Evolutionary conservation across 352 stramenopile genomes (phyloP).

Genomic region (Globisporangium spiculum): DNA sequence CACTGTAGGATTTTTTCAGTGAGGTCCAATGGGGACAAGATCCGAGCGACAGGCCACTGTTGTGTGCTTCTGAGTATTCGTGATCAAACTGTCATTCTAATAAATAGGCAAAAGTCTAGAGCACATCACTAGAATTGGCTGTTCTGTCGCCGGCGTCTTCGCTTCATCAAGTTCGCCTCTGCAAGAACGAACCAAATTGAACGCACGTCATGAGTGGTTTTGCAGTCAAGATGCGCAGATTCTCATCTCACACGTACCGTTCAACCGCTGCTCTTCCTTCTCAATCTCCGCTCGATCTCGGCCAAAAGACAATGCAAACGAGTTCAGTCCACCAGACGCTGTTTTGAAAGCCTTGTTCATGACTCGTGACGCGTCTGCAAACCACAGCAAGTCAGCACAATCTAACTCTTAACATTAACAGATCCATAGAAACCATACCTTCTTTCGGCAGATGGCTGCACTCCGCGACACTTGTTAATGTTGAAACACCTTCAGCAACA

Average conservation of each 20-base stretch:
- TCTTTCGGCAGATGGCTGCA: too few species aligned
- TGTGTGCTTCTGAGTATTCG: too few species aligned
- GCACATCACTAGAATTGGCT: neutral
- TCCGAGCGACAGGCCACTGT: too few species aligned
- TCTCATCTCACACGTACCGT: constrained; percentile 20
- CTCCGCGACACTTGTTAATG: too few species aligned
- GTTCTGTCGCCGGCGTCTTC: constrained; percentile 29
- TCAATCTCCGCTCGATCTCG: constrained; percentile 32
- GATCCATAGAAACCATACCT: too few species aligned
- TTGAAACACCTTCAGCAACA: too few species aligned
- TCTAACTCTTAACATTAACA: neutral
- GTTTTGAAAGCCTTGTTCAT: too few species aligned
- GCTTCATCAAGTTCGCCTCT: constrained; percentile 41
- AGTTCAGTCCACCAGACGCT: neutral
- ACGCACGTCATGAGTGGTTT: too few species aligned
- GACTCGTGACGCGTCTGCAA: too few species aligned
- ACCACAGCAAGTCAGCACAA: neutral
- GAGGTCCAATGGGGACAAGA: too few species aligned
- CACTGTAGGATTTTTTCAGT: too few species aligned
- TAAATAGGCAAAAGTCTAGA: constrained; percentile 4
- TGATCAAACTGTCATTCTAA: constrained; percentile 1
- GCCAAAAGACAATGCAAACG: constrained; percentile 24
- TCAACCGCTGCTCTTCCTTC: constrained; percentile 30
- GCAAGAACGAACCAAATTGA: constrained; percentile 3
- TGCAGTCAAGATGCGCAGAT: neutral